These are phyloP conservation scores for Colletotrichum sp. DNA, from an alignment of 2,329 filamentous ascomycete genomes.

Conservation along the genomic window DNA sequence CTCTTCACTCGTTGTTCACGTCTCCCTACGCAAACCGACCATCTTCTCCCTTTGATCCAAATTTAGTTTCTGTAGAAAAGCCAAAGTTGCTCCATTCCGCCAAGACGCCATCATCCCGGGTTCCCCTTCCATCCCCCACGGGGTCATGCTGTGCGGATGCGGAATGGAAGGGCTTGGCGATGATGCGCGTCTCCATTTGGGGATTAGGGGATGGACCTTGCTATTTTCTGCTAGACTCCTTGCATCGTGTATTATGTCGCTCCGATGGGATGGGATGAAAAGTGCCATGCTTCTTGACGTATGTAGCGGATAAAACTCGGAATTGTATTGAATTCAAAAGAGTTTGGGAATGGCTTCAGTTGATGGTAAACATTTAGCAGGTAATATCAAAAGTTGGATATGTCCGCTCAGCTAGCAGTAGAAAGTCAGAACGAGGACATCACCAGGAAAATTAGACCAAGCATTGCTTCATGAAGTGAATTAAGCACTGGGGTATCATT, in stretches of 20 bases:
- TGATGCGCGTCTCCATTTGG: neutral
- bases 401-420: neutral
- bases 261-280: neutral
- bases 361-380: neutral
- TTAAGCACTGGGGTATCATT: conserved; percentile 21
- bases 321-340: neutral
- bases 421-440: fast-evolving
- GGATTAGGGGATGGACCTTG: neutral
- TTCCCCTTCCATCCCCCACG: neutral
- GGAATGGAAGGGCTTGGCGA: neutral
- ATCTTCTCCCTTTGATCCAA: neutral
- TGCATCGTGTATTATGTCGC: neutral
- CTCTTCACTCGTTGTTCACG: neutral
- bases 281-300: neutral
- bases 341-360: neutral
- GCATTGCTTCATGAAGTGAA: neutral
- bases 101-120: neutral
- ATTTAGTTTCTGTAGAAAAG: neutral
- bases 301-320: neutral
- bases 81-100: neutral
- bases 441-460: neutral
- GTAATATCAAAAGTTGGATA: fast-evolving
- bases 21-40: neutral
- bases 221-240: neutral
- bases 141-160: neutral